Base-by-base conservation (phyloP, 441 rosid species). In the Melastoma candidum region DNA sequence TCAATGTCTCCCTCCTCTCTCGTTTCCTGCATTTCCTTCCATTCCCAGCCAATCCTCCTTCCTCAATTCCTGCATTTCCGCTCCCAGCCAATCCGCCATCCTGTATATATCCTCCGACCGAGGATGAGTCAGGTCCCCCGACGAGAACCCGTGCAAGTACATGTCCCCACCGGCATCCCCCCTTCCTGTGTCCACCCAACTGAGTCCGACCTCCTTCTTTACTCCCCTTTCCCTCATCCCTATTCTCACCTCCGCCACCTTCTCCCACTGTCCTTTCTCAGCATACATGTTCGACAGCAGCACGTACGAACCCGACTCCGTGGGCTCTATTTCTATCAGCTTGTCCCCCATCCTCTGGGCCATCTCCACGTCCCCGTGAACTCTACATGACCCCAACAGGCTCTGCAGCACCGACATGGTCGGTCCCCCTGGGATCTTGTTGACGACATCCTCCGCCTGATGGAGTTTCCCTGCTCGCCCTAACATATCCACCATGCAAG, bases 401-500 rank as follows among this genome's bases (percentile, higher is more conserved):
- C 89, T 84, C 63, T 84, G 95, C 74, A 87, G 48, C 74, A 83
- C 76, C 2, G 95, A 81, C 57, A 76, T 53, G 46, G 77, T 80
- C 4, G 89, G 87, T 59, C 77, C 75, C 50, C 84, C 92, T 9
- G 92, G 87, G 62, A 76, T 83, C 49, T 49, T 24, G 49, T 47
- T 61, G 68, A 87, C 63, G 45, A 84, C 61, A 60, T 74, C 73
- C 67, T 87, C 85, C 29, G 95, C 97, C 47, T 90, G 95, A 13
- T 74, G 46, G 25, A 90, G 63, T 60, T 75, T 68, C 65, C 92
- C 95, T 58, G 80, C 84, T 57, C 95, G 84, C n/a, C 95, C 92
- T 56, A 90, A 65, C 85, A 87, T 71, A 67, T 90, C 97, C 12
- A 87, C 96, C 89, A 90, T 75, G 67, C 95, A 84, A 9, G 95